Evolutionary conservation across 257 asterid species (phyloP), one percentile per base, ranked within the genome.

Genomic region (Ophiorrhiza pumila): DNA sequence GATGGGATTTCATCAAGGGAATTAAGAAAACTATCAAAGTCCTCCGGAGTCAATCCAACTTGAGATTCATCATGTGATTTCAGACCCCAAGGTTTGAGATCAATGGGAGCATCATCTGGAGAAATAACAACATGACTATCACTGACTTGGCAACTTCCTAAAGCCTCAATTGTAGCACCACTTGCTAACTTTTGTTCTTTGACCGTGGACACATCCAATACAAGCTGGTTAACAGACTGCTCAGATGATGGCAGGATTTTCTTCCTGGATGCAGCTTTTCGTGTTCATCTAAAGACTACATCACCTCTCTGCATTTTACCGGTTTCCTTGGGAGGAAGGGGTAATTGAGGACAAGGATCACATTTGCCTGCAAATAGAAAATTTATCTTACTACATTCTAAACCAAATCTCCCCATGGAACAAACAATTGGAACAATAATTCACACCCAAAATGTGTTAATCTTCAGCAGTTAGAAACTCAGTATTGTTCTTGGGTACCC

Each of bases 1-100:
- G 72, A 50, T 57, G 82, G 32, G 37, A 77, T 61, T 43, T 79
- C 86, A 29, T 84, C 88, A 17, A 84, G 88, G 46, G 83, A 80
- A 46, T 76, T 74, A n/a, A 82, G 72, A 64, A 79, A 84, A 45
- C 31, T 74, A 29, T 84, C 86, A 3, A 82, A 82, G 18, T 80
- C 83, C 63, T 75, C 83, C 4, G 74, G 62, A 53, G 73, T 39
- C 69, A 78, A 52, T 58, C 57, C 68, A 15, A 60, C 49, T 55
- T 58, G 75, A 29, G 77, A 46, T 61, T 74, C 57, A 8, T 41
- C 25, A 31, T n/a, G 66, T 49, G 80, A 46, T 35, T 20, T 55
- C 8, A 22, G 39, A 22, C 23, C 46, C 9, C 50, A 61, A 17
- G 22, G 65, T 45, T 62, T 65, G 49, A n/a, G 17, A 45, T 25